Evolutionary conservation across 73 alveolate genomes (phyloP), one percentile per base, ranked within the genome.

Genomic region (Halteria grandinella): DNA sequence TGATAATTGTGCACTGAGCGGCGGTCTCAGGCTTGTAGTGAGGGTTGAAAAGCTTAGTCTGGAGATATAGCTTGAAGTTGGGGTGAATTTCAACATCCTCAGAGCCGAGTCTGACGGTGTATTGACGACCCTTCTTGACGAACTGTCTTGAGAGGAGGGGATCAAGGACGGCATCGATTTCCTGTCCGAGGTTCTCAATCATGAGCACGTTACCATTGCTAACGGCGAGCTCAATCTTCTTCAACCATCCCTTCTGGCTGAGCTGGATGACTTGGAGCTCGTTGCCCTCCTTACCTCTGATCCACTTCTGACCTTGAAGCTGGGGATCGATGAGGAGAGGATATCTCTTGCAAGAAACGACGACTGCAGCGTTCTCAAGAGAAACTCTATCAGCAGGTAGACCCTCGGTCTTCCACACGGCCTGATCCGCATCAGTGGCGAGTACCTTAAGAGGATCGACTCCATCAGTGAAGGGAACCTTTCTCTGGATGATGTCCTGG

Each of bases 11-110:
- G 83, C 99, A 97, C 86, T 97, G 95, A 21, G 99, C 99, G n/a
- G 99, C 99, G 44, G 95, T 95, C 91, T 98, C 99, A 21, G 99
- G 99, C 75, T 98, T 89, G 89, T 96, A 98, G 91, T 98, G 99
- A 20, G 99, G 99, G 57, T 98, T 98, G 75, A 94, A 86, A 73
- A 98, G 95, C 80, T 97, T 97, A 29, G 99, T 95, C 85, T 94
- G 94, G 66, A 98, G 89, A 95, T 87, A 96, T 15, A 98, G 97
- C 86, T 89, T 95, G 91, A 98, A 97, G 48, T 94, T 90, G 24
- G 98, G 97, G 79, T 90, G 93, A 55, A 95, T 93, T 69, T 96
- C 99, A 58, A 97, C 94, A 82, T 96, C 99, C 69, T 94, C 97
- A 53, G 93, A 91, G 69, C 99, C 99, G 12, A 97, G 92, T 71